Evolutionary conservation across 129 eudicot species (phyloP).

Genomic region (Gnaphalium uliginosum): DNA sequence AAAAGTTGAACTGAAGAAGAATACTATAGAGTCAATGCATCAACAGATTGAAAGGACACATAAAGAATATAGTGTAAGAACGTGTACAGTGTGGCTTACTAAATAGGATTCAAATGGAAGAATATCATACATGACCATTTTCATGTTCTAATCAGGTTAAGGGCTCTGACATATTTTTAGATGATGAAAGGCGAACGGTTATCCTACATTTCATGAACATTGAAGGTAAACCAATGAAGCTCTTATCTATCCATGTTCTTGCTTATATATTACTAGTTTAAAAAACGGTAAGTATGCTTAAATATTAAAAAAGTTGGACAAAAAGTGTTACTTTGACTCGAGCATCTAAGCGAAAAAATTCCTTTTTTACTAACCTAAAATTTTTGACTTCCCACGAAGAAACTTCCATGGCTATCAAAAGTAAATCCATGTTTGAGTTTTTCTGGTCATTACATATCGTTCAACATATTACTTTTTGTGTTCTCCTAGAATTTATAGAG

Average conservation of each 20-base stretch:
- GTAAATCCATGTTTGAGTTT: background rate
- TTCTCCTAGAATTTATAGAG: constrained; percentile 70
- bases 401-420: background rate
- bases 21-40: constrained; percentile 43
- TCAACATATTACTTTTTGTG: constrained; percentile 4
- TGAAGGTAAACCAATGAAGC: constrained; percentile 84
- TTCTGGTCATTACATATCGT: constrained; percentile 1
- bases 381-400: too few relatives aligned
- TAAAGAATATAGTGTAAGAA: constrained; percentile 58
- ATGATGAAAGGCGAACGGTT: constrained; percentile 48
- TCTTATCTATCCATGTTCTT: too few relatives aligned
- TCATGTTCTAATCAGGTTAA: constrained; percentile 25
- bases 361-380: too few relatives aligned
- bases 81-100: background rate
- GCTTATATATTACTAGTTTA: too few relatives aligned
- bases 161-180: constrained; percentile 25
- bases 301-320: too few relatives aligned
- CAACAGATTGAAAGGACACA: constrained; percentile 43
- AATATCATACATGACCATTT: constrained; percentile 13
- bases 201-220: constrained; percentile 68
- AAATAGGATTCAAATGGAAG: background rate
- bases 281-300: too few relatives aligned
- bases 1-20: constrained; percentile 51
- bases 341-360: background rate
- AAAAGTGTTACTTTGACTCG: background rate